A percentile compares a stretch with the other conserved stretches of the same genome.
These are phyloP conservation scores for Pythium aphanidermatum DNA, from an alignment of 352 stramenopile genomes.

Conservation along the genomic window DNA sequence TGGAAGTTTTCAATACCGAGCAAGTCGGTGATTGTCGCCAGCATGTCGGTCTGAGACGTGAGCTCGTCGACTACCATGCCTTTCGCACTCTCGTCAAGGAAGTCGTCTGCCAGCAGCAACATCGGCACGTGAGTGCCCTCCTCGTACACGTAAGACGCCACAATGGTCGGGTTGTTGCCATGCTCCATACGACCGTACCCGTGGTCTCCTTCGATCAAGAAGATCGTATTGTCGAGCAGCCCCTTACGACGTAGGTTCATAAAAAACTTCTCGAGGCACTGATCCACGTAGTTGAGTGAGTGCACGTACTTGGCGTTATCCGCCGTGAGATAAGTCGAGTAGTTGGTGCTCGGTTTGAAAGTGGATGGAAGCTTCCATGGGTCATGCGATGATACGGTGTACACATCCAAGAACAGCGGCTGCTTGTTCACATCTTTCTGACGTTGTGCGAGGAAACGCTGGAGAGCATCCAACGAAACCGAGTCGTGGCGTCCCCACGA, in stretches of 20 bases:
- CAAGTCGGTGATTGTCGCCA: slow-evolving; percentile 10
- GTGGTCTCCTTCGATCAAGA: slow-evolving; percentile 15
- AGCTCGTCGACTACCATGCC: slow-evolving; percentile 8
- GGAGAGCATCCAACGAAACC: slow-evolving; percentile 5
- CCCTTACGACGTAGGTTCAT: slow-evolving; percentile 1
- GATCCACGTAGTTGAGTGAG: slow-evolving; percentile 10
- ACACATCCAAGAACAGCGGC: slow-evolving; percentile 14
- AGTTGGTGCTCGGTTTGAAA: slow-evolving; percentile 8
- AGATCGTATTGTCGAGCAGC: slow-evolving; percentile 15
- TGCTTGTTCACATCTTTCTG: not conserved
- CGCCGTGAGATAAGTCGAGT: slow-evolving; percentile 3
- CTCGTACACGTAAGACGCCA: slow-evolving; percentile 5
- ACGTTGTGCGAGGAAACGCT: not conserved
- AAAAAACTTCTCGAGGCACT: slow-evolving; percentile 8
- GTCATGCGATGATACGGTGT: slow-evolving; percentile 12
- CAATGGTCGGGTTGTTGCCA: slow-evolving; percentile 11
- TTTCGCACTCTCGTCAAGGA: slow-evolving; percentile 6
- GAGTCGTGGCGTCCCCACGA: slow-evolving; percentile 10
- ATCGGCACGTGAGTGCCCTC: slow-evolving; percentile 8
- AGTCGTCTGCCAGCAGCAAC: slow-evolving; percentile 4
- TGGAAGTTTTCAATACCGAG: slow-evolving; percentile 4
- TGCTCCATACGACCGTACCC: slow-evolving; percentile 12
- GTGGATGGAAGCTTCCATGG: not conserved
- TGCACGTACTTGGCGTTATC: slow-evolving; percentile 9
- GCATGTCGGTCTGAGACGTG: slow-evolving; percentile 5